Conservation (phyloP, 1,139 yeast species). For the Yamadazyma mexicana region DNA sequence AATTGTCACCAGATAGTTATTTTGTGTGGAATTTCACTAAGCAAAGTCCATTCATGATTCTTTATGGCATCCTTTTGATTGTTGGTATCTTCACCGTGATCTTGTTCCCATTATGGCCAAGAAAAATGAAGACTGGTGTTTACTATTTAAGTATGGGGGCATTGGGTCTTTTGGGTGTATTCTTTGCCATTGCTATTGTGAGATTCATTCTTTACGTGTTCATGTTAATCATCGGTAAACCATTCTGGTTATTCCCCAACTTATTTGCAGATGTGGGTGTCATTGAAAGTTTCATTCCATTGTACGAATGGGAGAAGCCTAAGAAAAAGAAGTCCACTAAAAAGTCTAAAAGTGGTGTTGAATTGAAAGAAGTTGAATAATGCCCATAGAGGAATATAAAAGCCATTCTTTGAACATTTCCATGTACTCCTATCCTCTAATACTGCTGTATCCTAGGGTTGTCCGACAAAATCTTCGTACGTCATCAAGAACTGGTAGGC, state of each 20-base stretch:
- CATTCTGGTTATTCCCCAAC: constrained; percentile 95
- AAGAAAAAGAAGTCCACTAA: constrained; percentile 28
- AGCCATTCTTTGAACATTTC: no score
- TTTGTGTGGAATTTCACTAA: constrained; percentile 85
- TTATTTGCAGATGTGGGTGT: constrained; percentile 95
- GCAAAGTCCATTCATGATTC: constrained; percentile 65
- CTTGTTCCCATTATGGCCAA: constrained; percentile 96
- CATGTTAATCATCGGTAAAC: constrained; percentile 62
- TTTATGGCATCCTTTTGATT: constrained; percentile 65
- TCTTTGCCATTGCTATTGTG: constrained; percentile 77
- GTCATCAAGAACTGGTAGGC: no score
- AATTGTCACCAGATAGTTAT: constrained; percentile 73
- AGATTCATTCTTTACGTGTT: constrained; percentile 72
- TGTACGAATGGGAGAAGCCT: constrained; percentile 81
- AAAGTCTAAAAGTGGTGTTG: constrained; percentile 27
- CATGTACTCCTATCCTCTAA: no score
- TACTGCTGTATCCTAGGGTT: no score
- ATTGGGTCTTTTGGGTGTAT: constrained; percentile 70
- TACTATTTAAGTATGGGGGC: constrained; percentile 85
- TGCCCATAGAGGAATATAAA: no score
- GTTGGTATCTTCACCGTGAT: constrained; percentile 73
- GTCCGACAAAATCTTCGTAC: no score
- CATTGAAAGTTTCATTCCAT: constrained; percentile 85
- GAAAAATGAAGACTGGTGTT: constrained; percentile 82
- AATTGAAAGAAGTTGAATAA: constrained; percentile 49